Evolutionary conservation across 257 asterid species (phyloP).

Genomic region (Solanum piurae): DNA sequence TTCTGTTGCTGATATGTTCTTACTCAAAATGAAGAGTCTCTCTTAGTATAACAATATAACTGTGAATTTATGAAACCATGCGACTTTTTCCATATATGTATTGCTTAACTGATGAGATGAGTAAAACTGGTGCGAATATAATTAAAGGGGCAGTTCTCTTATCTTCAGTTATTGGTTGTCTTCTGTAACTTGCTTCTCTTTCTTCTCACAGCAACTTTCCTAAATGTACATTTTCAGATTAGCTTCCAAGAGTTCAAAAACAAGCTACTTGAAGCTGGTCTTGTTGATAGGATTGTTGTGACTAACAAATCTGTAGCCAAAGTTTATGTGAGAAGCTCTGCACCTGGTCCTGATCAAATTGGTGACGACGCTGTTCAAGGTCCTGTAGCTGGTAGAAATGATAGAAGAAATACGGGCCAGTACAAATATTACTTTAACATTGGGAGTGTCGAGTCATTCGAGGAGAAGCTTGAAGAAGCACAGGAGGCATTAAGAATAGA

Average conservation of each 20-base stretch:
- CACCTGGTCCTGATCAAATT: constrained; percentile 19
- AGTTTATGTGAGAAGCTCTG: constrained; percentile 42
- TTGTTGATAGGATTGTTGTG: constrained; percentile 60
- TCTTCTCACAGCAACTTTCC: background rate
- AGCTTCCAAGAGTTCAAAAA: constrained; percentile 83
- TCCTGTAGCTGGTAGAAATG: constrained; percentile 15
- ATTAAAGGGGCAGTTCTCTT: background rate
- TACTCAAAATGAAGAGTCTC: background rate
- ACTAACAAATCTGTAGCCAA: constrained; percentile 53
- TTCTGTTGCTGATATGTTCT: background rate
- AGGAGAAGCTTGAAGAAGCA: constrained; percentile 77
- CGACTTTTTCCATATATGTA: background rate
- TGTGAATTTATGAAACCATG: background rate
- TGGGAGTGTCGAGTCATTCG: constrained; percentile 69
- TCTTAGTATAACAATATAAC: background rate
- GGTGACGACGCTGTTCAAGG: constrained; percentile 18
- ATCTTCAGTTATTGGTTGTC: background rate
- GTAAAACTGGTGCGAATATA: background rate
- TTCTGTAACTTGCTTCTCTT: background rate
- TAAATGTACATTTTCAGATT: constrained; percentile 36
- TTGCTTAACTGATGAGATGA: background rate
- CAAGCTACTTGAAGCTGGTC: constrained; percentile 77
- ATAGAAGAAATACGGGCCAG: constrained; percentile 12
- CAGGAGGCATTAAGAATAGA: constrained; percentile 67
- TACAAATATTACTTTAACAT: constrained; percentile 40